Percentiles rank a stretch among this genome's conserved stretches.
Conservation (phyloP, 805 yeast species). For the Ogataea kodamae region DNA sequence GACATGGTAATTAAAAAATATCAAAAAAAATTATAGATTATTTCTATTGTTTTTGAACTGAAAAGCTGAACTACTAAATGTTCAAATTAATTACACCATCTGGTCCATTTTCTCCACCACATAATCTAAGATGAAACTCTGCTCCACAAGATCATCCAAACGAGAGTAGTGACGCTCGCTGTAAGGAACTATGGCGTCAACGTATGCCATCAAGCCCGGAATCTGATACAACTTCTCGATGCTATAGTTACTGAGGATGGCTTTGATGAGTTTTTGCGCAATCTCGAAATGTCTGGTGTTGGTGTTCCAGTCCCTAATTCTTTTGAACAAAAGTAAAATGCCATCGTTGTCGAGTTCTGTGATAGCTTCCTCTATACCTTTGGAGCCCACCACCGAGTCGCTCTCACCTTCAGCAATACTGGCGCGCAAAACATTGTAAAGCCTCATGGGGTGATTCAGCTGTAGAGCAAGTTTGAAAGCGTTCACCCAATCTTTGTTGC, state of each 20-base stretch:
- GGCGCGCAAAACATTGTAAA: slow-evolving; percentile 71
- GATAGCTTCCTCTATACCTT: slow-evolving; percentile 61
- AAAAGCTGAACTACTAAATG: not conserved
- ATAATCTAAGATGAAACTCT: slow-evolving; percentile 81
- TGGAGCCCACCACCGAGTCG: slow-evolving; percentile 51
- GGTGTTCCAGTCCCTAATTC: slow-evolving; percentile 93
- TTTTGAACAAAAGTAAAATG: slow-evolving; percentile 56
- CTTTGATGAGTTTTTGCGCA: slow-evolving; percentile 73
- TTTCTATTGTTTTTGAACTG: slow-evolving; percentile 1
- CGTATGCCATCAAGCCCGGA: slow-evolving; percentile 60
- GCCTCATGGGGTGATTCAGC: slow-evolving; percentile 84
- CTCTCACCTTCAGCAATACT: slow-evolving; percentile 52
- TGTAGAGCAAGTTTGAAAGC: slow-evolving; percentile 85
- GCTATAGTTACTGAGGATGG: slow-evolving; percentile 54
- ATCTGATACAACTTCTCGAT: slow-evolving; percentile 58
- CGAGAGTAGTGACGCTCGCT: slow-evolving; percentile 80
- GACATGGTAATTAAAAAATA: slow-evolving; percentile 4
- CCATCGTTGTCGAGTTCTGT: slow-evolving; percentile 56
- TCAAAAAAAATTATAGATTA: not conserved
- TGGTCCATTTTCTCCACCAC: slow-evolving; percentile 74
- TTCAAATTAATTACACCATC: slow-evolving; percentile 14
- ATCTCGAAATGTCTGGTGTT: slow-evolving; percentile 75
- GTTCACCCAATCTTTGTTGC: slow-evolving; percentile 74
- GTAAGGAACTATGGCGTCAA: slow-evolving; percentile 83
- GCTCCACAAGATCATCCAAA: slow-evolving; percentile 76